phyloP scores from a whole-genome alignment of 345 rosid species.

The Lepidium sativum region DNA sequence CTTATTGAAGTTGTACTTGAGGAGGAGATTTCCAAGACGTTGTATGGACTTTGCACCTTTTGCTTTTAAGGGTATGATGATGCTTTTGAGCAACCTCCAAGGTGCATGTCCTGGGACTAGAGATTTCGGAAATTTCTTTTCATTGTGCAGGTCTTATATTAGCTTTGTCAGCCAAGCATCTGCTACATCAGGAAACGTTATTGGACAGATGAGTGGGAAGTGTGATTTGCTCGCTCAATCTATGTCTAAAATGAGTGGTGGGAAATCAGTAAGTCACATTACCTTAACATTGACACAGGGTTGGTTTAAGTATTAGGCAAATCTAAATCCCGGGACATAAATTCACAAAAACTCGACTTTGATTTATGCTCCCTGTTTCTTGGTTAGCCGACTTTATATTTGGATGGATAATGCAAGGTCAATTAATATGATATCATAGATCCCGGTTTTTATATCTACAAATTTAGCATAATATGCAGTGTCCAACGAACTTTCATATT shows the following conservation, averaged over 20 bases:
- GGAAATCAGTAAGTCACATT: neutral
- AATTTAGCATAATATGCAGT: too few species aligned
- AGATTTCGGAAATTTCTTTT: conserved; percentile 9
- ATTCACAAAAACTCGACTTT: too few species aligned
- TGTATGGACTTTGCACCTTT: conserved; percentile 3
- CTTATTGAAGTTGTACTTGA: conserved; percentile 13
- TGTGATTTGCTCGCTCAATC: neutral
- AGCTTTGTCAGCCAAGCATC: neutral
- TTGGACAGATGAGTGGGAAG: neutral
- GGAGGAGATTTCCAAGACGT: neutral
- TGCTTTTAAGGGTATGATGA: conserved; percentile 10
- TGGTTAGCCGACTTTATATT: too few species aligned
- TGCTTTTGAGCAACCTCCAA: neutral
- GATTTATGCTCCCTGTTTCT: too few species aligned
- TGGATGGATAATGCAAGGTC: too few species aligned
- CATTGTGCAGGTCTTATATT: neutral
- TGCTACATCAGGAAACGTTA: neutral
- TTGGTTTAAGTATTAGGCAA: too few species aligned
- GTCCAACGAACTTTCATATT: too few species aligned
- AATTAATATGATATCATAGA: too few species aligned
- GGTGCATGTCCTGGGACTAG: neutral
- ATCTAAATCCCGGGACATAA: too few species aligned
- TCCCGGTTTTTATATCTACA: too few species aligned
- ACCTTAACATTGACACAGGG: neutral
- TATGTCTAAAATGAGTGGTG: neutral